These are phyloP conservation scores for Jasminum sambac DNA, from an alignment of 257 asterid genomes.

Conservation along the genomic window DNA sequence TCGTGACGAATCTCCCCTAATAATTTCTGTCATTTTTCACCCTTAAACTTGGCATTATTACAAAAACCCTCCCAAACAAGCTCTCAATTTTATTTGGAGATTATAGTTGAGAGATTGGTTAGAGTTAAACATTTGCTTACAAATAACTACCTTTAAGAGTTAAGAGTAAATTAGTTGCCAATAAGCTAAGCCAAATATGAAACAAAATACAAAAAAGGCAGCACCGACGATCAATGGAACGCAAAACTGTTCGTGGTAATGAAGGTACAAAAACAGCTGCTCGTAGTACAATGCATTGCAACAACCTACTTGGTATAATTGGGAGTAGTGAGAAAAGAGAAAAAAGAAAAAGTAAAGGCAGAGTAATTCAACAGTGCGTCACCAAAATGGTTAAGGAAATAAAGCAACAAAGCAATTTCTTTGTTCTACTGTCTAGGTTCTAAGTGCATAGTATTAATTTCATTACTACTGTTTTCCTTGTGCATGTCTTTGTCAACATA, in stretches of 20 bases:
- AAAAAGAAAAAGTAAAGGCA: background rate
- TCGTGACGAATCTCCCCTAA: too few relatives aligned
- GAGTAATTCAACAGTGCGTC: background rate
- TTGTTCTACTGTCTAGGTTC: background rate
- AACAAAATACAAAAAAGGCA: background rate
- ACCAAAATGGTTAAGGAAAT: background rate
- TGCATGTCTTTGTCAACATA: too few relatives aligned
- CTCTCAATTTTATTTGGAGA: too few relatives aligned
- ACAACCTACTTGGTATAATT: background rate
- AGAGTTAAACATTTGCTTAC: too few relatives aligned
- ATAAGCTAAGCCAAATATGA: background rate
- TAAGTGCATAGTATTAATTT: too few relatives aligned
- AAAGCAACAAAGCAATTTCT: background rate
- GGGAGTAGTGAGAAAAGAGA: background rate
- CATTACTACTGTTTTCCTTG: too few relatives aligned
- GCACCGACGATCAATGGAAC: background rate
- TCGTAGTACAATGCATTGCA: background rate
- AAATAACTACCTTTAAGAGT: too few relatives aligned
- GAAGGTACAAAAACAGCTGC: background rate
- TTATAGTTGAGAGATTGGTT: too few relatives aligned
- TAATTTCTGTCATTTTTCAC: too few relatives aligned
- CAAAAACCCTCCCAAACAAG: too few relatives aligned
- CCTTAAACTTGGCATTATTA: too few relatives aligned
- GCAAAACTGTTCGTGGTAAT: background rate
- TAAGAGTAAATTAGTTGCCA: background rate